phyloP scores from a whole-genome alignment of 768 basidiomycete species.

The Clavaria fumosa region DNA sequence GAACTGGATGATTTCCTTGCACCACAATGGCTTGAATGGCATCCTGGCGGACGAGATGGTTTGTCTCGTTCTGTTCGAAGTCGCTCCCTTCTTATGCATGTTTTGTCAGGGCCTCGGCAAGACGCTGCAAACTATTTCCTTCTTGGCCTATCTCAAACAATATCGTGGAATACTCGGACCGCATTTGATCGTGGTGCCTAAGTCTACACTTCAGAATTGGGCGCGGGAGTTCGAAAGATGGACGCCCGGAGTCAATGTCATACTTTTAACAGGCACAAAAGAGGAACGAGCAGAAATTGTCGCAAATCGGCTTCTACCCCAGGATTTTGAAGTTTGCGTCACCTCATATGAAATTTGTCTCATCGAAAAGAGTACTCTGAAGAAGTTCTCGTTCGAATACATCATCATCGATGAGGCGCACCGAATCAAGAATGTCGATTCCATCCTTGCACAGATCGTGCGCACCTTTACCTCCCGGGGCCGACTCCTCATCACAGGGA shows the following conservation, averaged over 20 bases:
- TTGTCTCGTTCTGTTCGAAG: slow-evolving; percentile 8
- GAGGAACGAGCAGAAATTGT: slow-evolving; percentile 86
- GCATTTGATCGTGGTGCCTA: slow-evolving; percentile 95
- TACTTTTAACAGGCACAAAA: slow-evolving; percentile 72
- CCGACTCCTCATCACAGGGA: slow-evolving; percentile 88
- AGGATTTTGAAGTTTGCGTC: slow-evolving; percentile 87
- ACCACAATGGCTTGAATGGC: slow-evolving; percentile 93
- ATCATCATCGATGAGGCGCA: too few species aligned
- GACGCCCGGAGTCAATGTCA: slow-evolving; percentile 77
- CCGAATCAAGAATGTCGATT: slow-evolving; percentile 98
- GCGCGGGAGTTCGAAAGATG: slow-evolving; percentile 80
- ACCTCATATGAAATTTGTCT: slow-evolving; percentile 96
- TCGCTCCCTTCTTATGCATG: slow-evolving; percentile 2
- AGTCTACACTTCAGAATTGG: slow-evolving; percentile 97
- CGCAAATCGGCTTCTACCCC: slow-evolving; percentile 58
- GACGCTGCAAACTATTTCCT: slow-evolving; percentile 95
- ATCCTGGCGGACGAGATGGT: slow-evolving; percentile 97
- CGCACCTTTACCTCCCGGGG: slow-evolving; percentile 80
- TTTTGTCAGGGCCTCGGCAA: slow-evolving; percentile 76
- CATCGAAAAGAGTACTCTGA: slow-evolving; percentile 82
- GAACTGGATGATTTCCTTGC: slow-evolving; percentile 93
- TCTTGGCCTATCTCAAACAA: slow-evolving; percentile 88
- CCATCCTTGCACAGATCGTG: slow-evolving; percentile 88
- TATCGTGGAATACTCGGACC: slow-evolving; percentile 63
- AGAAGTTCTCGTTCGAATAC: slow-evolving; percentile 95